phyloP scores from a whole-genome alignment of 2,329 filamentous ascomycete genomes.

The Talaromyces marneffei region DNA sequence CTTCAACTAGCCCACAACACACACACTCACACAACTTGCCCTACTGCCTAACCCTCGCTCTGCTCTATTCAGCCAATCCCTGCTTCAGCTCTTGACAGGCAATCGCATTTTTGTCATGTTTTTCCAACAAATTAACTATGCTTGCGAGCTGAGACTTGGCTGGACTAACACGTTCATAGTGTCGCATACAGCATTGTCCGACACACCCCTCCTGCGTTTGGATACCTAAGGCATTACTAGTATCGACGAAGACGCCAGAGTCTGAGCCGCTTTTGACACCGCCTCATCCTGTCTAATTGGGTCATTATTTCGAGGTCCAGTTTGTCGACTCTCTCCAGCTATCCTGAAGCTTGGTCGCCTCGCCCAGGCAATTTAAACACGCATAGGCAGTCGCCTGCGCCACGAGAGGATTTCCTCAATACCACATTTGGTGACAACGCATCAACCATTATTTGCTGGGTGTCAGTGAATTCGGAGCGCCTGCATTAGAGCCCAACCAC shows the following conservation, averaged over 20 bases:
- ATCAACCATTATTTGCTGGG: constrained; percentile 27
- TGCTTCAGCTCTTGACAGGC: neutral
- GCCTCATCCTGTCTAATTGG: constrained; percentile 23
- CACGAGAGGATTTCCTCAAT: constrained; percentile 22
- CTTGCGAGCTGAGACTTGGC: neutral
- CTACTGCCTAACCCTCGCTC: constrained; percentile 16
- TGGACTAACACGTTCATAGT: constrained; percentile 18
- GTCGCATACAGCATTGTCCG: constrained; percentile 16
- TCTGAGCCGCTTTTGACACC: constrained; percentile 22
- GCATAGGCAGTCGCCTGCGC: constrained; percentile 21
- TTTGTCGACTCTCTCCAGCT: constrained; percentile 3
- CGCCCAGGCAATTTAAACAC: constrained; percentile 20
- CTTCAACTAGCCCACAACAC: constrained; percentile 26
- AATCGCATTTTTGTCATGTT: neutral
- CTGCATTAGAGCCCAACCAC: constrained; percentile 45
- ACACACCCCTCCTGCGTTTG: neutral
- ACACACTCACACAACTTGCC: constrained; percentile 16
- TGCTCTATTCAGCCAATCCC: constrained; percentile 20
- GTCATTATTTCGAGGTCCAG: neutral
- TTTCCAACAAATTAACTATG: neutral
- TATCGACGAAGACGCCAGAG: constrained; percentile 4
- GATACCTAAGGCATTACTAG: constrained; percentile 6
- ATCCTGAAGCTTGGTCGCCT: constrained; percentile 14
- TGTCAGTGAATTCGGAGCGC: constrained; percentile 30
- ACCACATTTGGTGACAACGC: constrained; percentile 37